These are phyloP conservation scores for Rhododendron molle DNA, from an alignment of 148 eudicot genomes.

Conservation along the genomic window DNA sequence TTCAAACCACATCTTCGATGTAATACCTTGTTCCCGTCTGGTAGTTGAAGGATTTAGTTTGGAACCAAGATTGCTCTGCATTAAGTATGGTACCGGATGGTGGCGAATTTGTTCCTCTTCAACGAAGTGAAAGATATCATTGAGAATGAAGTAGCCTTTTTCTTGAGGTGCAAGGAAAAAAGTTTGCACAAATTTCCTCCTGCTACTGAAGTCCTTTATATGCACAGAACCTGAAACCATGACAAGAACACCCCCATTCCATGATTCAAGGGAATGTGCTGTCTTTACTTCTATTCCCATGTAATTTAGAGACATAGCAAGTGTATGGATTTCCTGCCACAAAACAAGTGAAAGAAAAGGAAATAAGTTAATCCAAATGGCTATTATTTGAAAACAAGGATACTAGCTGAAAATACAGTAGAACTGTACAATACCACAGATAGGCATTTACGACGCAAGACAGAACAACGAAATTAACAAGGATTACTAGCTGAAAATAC, in stretches of 20 bases:
- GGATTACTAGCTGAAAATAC: background rate
- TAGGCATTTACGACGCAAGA: too few relatives aligned
- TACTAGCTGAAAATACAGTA: background rate
- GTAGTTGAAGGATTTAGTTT: constrained; percentile 50
- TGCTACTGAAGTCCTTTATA: constrained; percentile 47
- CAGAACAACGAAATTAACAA: too few relatives aligned
- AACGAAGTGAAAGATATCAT: constrained; percentile 83
- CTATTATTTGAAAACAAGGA: background rate
- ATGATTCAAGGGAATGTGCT: constrained; percentile 82
- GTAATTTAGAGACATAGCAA: constrained; percentile 65
- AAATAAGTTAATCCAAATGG: background rate
- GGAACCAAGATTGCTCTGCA: constrained; percentile 56
- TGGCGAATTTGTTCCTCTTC: constrained; percentile 71
- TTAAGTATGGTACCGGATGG: constrained; percentile 50
- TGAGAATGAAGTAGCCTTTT: constrained; percentile 87
- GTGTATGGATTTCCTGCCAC: constrained; percentile 85
- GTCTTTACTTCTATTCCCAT: constrained; percentile 74
- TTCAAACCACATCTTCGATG: background rate
- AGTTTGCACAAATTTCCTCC: constrained; percentile 82
- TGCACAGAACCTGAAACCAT: constrained; percentile 83
- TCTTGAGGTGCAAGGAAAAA: constrained; percentile 98
- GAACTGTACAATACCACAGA: background rate
- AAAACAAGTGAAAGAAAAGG: constrained; percentile 1
- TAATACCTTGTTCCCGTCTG: constrained; percentile 64
- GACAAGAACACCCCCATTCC: constrained; percentile 90